These are phyloP conservation scores for Xerocomellus amylosporus DNA, from an alignment of 768 basidiomycete genomes.

Conservation along the genomic window DNA sequence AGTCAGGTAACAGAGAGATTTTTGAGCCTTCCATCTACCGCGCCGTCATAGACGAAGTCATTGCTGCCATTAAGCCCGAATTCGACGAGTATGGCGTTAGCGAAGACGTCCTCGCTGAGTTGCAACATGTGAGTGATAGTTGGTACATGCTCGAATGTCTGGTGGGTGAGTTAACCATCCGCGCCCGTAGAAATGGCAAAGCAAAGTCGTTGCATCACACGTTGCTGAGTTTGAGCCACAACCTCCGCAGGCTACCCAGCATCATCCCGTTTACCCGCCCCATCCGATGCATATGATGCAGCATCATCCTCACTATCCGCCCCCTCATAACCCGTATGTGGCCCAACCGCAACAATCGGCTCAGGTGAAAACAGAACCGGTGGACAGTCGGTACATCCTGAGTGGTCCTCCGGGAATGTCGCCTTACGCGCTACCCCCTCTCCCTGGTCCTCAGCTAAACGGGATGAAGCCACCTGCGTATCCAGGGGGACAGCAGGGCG, in stretches of 20 bases:
- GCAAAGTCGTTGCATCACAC: constrained; percentile 87
- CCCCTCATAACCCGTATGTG: constrained; percentile 50
- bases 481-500: constrained; percentile 57
- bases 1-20: constrained; percentile 49
- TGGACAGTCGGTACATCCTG: constrained; percentile 68
- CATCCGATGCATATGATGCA: constrained; percentile 62
- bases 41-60: constrained; percentile 94
- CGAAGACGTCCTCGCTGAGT: constrained; percentile 83
- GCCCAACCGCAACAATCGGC: constrained; percentile 38
- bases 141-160: constrained; percentile 8
- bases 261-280: constrained; percentile 53
- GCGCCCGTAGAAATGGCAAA: constrained; percentile 84
- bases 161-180: constrained; percentile 8
- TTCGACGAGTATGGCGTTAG: constrained; percentile 96
- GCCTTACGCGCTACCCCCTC: constrained; percentile 54
- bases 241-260: constrained; percentile 44
- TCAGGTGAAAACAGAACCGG: constrained; percentile 70
- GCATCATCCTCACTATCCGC: constrained; percentile 53
- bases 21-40: constrained; percentile 91
- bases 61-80: constrained; percentile 80
- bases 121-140: constrained; percentile 74
- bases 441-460: constrained; percentile 65
- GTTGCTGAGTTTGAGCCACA: constrained; percentile 88
- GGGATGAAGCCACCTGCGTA: constrained; percentile 49
- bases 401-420: constrained; percentile 39